phyloP scores from a whole-genome alignment of 2,329 filamentous ascomycete genomes.

The Neonectria ditissima region DNA sequence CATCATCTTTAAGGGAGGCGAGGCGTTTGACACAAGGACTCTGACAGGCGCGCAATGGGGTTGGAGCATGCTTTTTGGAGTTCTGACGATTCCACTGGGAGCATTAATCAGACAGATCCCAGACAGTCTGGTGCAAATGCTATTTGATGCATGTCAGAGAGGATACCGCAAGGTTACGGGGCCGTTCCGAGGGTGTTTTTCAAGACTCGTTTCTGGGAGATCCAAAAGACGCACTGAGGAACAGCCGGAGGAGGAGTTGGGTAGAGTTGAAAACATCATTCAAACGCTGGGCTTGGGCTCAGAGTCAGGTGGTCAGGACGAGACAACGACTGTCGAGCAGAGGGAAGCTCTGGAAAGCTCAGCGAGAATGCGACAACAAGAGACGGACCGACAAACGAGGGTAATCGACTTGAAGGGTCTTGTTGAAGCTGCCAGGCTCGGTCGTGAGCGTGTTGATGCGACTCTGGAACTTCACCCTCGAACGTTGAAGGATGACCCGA shows the following conservation, averaged over 20 bases:
- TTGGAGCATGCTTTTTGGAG: constrained; percentile 75
- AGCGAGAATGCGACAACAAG: constrained; percentile 30
- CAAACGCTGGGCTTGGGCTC: constrained; percentile 37
- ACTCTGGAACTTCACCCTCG: constrained; percentile 55
- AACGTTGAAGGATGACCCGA: constrained; percentile 55
- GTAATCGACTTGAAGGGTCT: constrained; percentile 48
- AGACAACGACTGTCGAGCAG: constrained; percentile 40
- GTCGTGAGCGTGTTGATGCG: constrained; percentile 41
- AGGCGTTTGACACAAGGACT: constrained; percentile 71
- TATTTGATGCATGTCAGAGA: constrained; percentile 44
- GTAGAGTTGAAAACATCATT: constrained; percentile 40
- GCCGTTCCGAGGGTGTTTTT: constrained; percentile 40
- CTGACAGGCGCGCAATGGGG: constrained; percentile 77
- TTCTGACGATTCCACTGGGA: constrained; percentile 73
- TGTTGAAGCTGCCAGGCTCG: constrained; percentile 48
- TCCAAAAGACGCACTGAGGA: constrained; percentile 40
- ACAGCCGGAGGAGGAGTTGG: constrained; percentile 39
- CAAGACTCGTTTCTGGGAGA: constrained; percentile 37
- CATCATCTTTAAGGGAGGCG: constrained; percentile 77
- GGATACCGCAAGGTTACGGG: constrained; percentile 31
- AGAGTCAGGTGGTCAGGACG: constrained; percentile 32
- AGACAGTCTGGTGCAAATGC: constrained; percentile 47
- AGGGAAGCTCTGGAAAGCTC: constrained; percentile 39
- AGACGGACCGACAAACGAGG: constrained; percentile 33
- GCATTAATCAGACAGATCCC: constrained; percentile 57